phyloP scores from a whole-genome alignment of 768 basidiomycete genomes.

The Trametes meyenii region DNA sequence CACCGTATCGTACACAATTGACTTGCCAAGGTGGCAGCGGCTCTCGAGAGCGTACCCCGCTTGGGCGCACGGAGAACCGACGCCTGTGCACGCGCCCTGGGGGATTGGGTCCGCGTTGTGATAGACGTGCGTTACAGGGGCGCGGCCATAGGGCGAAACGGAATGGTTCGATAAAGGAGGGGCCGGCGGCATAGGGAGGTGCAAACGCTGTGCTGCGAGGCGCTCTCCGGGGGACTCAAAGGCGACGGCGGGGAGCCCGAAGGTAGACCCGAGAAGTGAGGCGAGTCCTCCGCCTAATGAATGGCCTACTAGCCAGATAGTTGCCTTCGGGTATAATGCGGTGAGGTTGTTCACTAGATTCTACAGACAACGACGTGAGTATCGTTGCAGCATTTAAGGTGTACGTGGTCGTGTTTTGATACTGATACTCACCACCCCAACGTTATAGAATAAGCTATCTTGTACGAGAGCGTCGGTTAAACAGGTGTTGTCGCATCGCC shows the following conservation, averaged over 20 bases:
- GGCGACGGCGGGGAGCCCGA: constrained; percentile 64
- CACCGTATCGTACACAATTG: constrained; percentile 73
- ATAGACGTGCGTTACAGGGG: constrained; percentile 50
- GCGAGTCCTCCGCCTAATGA: constrained; percentile 69
- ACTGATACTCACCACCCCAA: constrained; percentile 63
- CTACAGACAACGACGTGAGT: constrained; percentile 29
- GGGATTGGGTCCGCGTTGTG: constrained; percentile 77
- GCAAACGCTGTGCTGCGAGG: constrained; percentile 60
- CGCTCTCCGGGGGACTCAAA: constrained; percentile 70
- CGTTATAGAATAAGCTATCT: constrained; percentile 91
- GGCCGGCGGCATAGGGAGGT: constrained; percentile 57
- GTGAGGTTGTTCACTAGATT: constrained; percentile 61
- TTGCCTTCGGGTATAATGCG: constrained; percentile 56
- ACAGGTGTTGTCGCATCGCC: constrained; percentile 80
- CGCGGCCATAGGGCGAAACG: constrained; percentile 7
- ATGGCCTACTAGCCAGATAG: constrained; percentile 65
- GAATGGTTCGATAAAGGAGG: background rate
- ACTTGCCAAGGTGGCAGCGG: constrained; percentile 62
- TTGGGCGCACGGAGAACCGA: constrained; percentile 54
- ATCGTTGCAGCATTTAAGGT: background rate
- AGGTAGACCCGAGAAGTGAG: constrained; percentile 63
- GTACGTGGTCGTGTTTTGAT: background rate
- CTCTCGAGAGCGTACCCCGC: constrained; percentile 71
- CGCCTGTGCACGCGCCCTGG: constrained; percentile 56
- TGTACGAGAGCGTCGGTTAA: constrained; percentile 81